Base-by-base conservation (phyloP, 1,284 basidiomycete species). In the Lentinus polychrous region DNA sequence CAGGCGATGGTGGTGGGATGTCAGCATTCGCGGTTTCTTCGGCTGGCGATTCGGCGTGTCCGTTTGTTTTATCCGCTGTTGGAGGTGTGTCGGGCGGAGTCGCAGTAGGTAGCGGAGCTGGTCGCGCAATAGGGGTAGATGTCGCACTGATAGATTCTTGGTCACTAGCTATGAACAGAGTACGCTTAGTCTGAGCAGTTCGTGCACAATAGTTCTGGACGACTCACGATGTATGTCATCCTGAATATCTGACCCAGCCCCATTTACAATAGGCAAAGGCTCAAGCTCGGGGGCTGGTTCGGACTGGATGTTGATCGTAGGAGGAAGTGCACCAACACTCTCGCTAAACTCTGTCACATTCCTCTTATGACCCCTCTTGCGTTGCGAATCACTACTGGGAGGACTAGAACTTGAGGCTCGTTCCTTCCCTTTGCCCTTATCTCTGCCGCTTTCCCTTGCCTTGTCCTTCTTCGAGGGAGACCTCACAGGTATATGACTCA, bases 401-500 rank as follows among this genome's bases (percentile, higher is more conserved):
- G 27, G 27, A 10, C 27, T 27, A 10, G 27, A 27, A 27, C 27
- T 27, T 27, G 27, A 27, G 10, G 27, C 27, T 27, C 27, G 27
- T 27, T 27, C 27, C 10, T 27, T 27, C 27, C 27, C 27, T 27
- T 27, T 27, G 27, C 27, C 27, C 27, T 27, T 27, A 27, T 27
- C 27, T 27, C 10, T 27, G 10, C 27, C 10, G 5, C 27, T 10
- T 10, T 27, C 27, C 40, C 27, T 27, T 10, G 4, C 27, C 27
- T 27, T 27, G 8, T 22, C 49, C 8, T 49, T 48, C 51, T 59
- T 59, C 24, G 51, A 48, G 8, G 68, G 64, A 10, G 72, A 67
- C 14, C 67, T 65, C 3, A 75, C 64, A n/a, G 76, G 75, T 45
- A 79, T 74, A 24, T 70, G 66, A 47, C 73, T 76, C 1, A 48